Evolutionary conservation across 2,329 filamentous ascomycete species (phyloP).

Genomic region (Claviceps pusilla): DNA sequence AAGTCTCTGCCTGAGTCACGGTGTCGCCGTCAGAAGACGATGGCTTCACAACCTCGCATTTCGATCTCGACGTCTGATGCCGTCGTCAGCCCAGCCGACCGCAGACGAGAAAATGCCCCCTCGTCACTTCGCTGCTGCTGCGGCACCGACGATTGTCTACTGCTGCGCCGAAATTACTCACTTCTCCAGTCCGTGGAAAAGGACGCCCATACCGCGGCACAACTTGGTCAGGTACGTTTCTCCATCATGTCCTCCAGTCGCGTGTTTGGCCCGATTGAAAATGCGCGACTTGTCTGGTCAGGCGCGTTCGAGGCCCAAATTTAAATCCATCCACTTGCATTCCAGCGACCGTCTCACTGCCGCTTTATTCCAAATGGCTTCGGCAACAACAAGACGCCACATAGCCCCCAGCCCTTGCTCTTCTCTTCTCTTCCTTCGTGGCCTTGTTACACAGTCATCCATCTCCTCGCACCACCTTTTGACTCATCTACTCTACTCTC

Average conservation of each 20-base stretch:
- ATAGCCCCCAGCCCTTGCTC: not conserved
- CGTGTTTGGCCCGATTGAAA: not conserved
- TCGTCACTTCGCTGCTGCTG: conserved; percentile 61
- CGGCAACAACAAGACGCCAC: not conserved
- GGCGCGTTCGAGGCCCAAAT: not conserved
- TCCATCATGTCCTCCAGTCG: not conserved
- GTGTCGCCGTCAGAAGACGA: conserved; percentile 5
- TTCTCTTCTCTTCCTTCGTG: not conserved
- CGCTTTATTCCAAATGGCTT: not conserved
- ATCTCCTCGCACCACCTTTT: no score
- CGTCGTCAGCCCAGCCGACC: conserved; percentile 11
- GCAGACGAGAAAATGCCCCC: conserved; percentile 11
- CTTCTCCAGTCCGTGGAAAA: conserved; percentile 70
- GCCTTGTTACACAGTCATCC: not conserved
- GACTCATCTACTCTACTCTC: not conserved
- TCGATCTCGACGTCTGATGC: conserved; percentile 5
- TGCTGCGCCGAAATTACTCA: conserved; percentile 64
- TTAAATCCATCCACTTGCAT: conserved; percentile 1
- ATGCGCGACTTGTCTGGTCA: not conserved
- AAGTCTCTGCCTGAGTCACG: not conserved
- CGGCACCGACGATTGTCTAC: conserved; percentile 62
- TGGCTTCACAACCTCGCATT: conserved; percentile 4
- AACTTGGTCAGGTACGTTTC: conserved; percentile 72
- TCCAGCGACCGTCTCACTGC: not conserved
- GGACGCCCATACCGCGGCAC: conserved; percentile 73